Conservation (phyloP, 495 filamentous ascomycete genomes). For the Aspergillus haitiensis region DNA sequence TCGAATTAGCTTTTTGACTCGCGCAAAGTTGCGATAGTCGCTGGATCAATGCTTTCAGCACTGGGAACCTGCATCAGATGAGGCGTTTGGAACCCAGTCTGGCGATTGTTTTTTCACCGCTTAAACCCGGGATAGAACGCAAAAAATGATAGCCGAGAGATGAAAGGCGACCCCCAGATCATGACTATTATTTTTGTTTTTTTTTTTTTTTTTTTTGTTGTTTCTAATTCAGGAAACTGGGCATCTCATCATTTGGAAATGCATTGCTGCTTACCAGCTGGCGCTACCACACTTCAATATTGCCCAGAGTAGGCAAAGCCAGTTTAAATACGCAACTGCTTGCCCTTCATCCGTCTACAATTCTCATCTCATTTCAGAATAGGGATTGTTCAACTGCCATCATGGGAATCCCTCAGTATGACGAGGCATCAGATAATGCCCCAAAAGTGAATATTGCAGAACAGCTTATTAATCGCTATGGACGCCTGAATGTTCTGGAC, state of each 20-base stretch:
- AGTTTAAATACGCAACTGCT: conserved; percentile 1
- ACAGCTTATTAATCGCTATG: conserved; percentile 34
- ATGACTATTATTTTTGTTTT: background rate
- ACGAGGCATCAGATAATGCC: conserved; percentile 15
- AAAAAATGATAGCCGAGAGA: conserved; percentile 5
- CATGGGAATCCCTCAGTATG: conserved; percentile 47
- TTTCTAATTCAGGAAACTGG: conserved; percentile 2
- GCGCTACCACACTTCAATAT: background rate
- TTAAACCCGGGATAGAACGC: background rate
- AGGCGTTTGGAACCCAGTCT: conserved; percentile 1
- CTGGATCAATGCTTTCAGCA: background rate
- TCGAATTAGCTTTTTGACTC: background rate
- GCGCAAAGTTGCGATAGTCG: conserved; percentile 1
- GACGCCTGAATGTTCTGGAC: conserved; percentile 43
- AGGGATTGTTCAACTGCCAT: conserved; percentile 41
- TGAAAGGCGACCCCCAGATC: background rate
- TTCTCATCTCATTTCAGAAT: background rate
- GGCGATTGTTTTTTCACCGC: conserved; percentile 1
- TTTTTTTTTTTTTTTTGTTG: too few species aligned
- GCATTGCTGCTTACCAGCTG: conserved; percentile 4
- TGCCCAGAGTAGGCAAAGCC: background rate
- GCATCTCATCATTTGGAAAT: background rate
- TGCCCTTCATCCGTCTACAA: background rate
- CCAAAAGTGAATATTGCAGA: conserved; percentile 21
- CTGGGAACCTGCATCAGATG: conserved; percentile 2